Conservation (phyloP, 2,329 filamentous ascomycete genomes). For the Ophiostoma australiae region DNA sequence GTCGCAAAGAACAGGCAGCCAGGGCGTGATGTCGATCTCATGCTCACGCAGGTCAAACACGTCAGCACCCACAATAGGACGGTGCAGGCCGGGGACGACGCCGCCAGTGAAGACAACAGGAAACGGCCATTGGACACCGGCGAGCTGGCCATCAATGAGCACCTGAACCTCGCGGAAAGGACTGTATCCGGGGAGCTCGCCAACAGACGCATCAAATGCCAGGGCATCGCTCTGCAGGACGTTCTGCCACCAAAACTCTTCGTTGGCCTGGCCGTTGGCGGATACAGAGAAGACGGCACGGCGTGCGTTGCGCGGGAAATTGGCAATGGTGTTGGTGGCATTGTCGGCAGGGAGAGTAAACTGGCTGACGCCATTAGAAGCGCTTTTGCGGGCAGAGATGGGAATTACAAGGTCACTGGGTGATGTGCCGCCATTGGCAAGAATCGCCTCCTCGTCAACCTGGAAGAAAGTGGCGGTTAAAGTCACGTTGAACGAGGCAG, state of each 20-base stretch:
- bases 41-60: conserved; percentile 74
- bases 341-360: conserved; percentile 62
- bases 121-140: conserved; percentile 75
- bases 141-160: conserved; percentile 65
- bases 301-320: conserved; percentile 61
- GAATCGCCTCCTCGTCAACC: conserved; percentile 37
- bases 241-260: conserved; percentile 86
- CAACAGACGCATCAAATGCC: conserved; percentile 55
- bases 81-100: conserved; percentile 69
- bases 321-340: conserved; percentile 50
- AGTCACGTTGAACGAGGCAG: conserved; percentile 67
- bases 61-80: conserved; percentile 72
- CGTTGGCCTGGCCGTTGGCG: conserved; percentile 67
- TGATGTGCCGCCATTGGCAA: conserved; percentile 31
- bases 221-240: conserved; percentile 57
- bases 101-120: conserved; percentile 80
- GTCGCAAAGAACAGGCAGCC: conserved; percentile 64
- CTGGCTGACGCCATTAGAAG: conserved; percentile 52
- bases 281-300: conserved; percentile 71
- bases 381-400: conserved; percentile 52
- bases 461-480: conserved; percentile 68
- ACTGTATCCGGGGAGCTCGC: conserved; percentile 60
- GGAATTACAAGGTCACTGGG: conserved; percentile 65
- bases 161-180: conserved; percentile 76
- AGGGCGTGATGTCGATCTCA: conserved; percentile 77